Evolutionary conservation across 83 land plant genomes (phyloP), one percentile per base, ranked within the genome.

Genomic region (Diphasiastrum complanatum): DNA sequence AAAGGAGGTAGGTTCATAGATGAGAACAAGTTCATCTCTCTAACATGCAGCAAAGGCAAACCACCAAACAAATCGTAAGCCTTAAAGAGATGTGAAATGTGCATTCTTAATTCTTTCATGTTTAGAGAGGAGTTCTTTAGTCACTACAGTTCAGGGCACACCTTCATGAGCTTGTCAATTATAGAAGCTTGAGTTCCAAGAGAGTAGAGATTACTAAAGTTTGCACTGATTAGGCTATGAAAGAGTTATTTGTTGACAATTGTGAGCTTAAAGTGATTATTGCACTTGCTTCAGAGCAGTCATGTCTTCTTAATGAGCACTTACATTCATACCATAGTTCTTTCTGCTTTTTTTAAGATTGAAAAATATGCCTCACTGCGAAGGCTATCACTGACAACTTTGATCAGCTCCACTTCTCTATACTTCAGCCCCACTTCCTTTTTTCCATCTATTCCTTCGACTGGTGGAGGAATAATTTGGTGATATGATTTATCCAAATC

Each of bases 311-410:
- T n/a, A n/a, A n/a, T 40, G 19, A 50, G 25, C 11, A 74, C 77
- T 68, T 51, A 68, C 77, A 68, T 74, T 71, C 22, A 60, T 36
- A 2, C 35, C 47, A 54, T 65, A 37, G 5, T 53, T 62, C 22
- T 33, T 38, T 32, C 35, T 50, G 25, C 29, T 52, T 4, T 29
- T 10, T 33, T 38, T 14, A 34, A 49, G 10, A 54, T 67, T 33
- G 77, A 74, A 62, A 59, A 74, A 11, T 61, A 54, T 25, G 72
- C 77, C 33, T 74, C 66, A 11, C 52, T 62, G 33, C 74, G 72
- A 6, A 52, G 54, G 52, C 77, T 74, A 31, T 74, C 77, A 61
- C 77, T 74, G 36, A 36, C 33, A 16, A 38, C 67, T 31, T 16
- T 43, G 19, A 61, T 27, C 10, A 74, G 66, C 64, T 74, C 77